Base-by-base conservation (phyloP, 768 basidiomycete genomes). In the Suillus bovinus region DNA sequence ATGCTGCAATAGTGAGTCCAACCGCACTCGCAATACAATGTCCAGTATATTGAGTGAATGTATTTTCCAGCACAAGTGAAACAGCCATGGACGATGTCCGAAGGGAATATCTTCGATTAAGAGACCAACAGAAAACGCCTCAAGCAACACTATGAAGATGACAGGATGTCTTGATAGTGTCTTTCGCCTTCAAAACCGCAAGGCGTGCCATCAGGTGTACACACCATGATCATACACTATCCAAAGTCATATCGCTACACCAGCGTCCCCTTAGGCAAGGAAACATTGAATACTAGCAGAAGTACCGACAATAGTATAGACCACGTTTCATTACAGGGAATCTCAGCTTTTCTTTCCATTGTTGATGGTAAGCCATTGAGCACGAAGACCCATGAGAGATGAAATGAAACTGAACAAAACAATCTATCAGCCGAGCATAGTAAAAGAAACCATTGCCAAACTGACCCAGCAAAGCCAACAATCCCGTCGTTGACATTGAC, bases 401-500 rank as follows among this genome's bases (percentile, higher is more conserved):
- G 90, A 86, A 61, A 88, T 78, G 59, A 91, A 67, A 63, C 92
- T 93, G 58, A 46, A 42, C 62, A 55, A 22, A 54, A n/a, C 14
- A 31, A 49, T 24, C 29, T 8, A 22, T 71, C 20, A 65, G 60
- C 20, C 61, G 16, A 47, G 46, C 1, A 64, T 8, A 41, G 11
- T 31, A 10, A 16, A 31, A n/a, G 38, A 22, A 50, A 5, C 9
- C 20, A 31, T 8, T 52, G 74, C 70, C 53, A 63, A 13, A 77
- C 84, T 69, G 64, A 96, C 93, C 96, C 97, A 65, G 92, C 82
- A 62, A 92, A 79, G 60, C 97, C 96, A 33, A 96, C 77, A 22
- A 85, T 70, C 29, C 96, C 96, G 63, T 99, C 97, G 71, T 90
- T 93, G 66, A 96, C 68, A 66, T 84, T 83, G 65, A 88, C 81